phyloP scores from a whole-genome alignment of 2,329 filamentous ascomycete species.

The Arachnomyces sp. region DNA sequence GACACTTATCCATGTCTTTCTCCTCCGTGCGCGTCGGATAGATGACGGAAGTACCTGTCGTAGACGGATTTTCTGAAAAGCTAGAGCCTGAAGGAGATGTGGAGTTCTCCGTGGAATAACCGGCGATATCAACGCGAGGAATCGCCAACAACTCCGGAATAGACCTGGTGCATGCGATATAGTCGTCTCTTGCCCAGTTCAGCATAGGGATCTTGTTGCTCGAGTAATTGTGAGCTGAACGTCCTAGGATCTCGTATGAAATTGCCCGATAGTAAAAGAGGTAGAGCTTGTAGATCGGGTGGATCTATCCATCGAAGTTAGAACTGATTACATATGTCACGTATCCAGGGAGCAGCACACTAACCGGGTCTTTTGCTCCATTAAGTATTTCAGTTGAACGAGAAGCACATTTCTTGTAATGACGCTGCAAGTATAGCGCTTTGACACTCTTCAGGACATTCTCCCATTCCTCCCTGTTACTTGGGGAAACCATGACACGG shows the following conservation, averaged over 20 bases:
- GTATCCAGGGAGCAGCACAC: constrained; percentile 5
- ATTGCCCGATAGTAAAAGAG: constrained; percentile 42
- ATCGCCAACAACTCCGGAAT: constrained; percentile 16
- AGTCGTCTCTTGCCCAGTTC: constrained; percentile 33
- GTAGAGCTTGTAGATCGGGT: constrained; percentile 30
- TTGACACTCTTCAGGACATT: constrained; percentile 27
- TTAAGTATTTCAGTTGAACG: constrained; percentile 25
- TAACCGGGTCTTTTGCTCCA: constrained; percentile 20
- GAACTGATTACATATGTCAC: background rate
- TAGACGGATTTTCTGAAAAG: constrained; percentile 7
- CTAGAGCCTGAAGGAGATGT: constrained; percentile 9
- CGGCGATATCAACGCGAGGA: constrained; percentile 1
- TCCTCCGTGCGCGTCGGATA: constrained; percentile 24
- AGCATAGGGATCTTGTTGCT: constrained; percentile 36
- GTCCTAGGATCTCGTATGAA: constrained; percentile 41
- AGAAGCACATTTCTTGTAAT: constrained; percentile 35
- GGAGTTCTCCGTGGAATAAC: constrained; percentile 4
- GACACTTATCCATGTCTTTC: constrained; percentile 1
- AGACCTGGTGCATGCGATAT: constrained; percentile 24
- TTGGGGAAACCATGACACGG: constrained; percentile 6
- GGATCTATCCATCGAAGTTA: constrained; percentile 18
- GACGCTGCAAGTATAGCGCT: constrained; percentile 26
- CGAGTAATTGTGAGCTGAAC: constrained; percentile 40
- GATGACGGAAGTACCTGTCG: constrained; percentile 14
- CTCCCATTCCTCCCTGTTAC: constrained; percentile 26